Conservation (phyloP, 257 asterid genomes). For the Nicotiana tomentosiformis region DNA sequence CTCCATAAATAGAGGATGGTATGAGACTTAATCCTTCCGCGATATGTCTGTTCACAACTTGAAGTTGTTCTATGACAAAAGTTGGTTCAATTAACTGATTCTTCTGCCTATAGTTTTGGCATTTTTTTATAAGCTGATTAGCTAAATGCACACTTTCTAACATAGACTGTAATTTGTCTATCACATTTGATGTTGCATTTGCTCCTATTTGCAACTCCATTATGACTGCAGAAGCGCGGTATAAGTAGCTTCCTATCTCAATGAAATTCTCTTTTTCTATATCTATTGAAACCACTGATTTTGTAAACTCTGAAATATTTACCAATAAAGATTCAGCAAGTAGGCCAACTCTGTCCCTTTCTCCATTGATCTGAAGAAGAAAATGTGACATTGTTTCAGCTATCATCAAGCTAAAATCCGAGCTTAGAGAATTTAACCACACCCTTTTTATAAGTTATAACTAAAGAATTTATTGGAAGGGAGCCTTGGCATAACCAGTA, state of each 20-base stretch:
- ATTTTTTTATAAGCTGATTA: conserved; percentile 27
- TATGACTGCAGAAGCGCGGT: conserved; percentile 49
- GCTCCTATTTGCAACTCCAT: conserved; percentile 45
- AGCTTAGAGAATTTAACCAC: background rate
- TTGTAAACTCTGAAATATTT: conserved; percentile 41
- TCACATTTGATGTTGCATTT: conserved; percentile 34
- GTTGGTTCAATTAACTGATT: conserved; percentile 23
- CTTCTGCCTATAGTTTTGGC: conserved; percentile 21
- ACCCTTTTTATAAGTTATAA: background rate
- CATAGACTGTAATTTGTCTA: conserved; percentile 43
- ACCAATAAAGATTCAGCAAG: conserved; percentile 36
- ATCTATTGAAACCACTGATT: conserved; percentile 33
- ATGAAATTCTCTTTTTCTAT: conserved; percentile 42
- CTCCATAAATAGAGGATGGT: conserved; percentile 34
- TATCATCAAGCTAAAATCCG: background rate
- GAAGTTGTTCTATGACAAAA: conserved; percentile 37
- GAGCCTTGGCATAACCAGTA: no score
- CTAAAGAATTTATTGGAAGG: background rate
- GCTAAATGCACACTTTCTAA: conserved; percentile 35
- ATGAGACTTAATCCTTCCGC: conserved; percentile 52
- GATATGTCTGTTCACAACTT: conserved; percentile 35
- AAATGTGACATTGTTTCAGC: background rate
- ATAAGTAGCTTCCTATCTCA: conserved; percentile 56
- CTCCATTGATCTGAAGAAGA: conserved; percentile 27
- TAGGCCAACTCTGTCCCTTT: conserved; percentile 19